Percentiles rank a stretch among this genome's conserved stretches.
Conservation (phyloP, 2,329 filamentous ascomycete genomes). For the Monosporascus sp. region DNA sequence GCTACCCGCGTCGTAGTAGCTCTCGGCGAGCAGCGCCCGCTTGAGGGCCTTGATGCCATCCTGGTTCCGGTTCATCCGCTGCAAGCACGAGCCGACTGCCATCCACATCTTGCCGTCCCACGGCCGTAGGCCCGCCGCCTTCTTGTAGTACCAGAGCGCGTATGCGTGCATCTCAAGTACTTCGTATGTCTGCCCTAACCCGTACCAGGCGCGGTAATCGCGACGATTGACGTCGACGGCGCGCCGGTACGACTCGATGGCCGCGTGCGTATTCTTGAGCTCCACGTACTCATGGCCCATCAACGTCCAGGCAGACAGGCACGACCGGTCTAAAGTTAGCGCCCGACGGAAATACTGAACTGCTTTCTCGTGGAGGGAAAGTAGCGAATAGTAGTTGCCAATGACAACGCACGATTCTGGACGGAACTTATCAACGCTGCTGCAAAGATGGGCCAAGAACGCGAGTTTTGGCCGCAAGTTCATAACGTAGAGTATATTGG, state of each 20-base stretch:
- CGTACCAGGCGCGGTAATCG: slow-evolving; percentile 98
- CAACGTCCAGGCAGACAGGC: slow-evolving; percentile 91
- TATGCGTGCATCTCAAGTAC: slow-evolving; percentile 98
- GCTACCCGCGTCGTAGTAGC: slow-evolving; percentile 68
- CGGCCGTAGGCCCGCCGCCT: slow-evolving; percentile 84
- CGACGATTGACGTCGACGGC: slow-evolving; percentile 94
- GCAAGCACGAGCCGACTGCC: slow-evolving; percentile 85
- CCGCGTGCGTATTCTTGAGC: slow-evolving; percentile 96
- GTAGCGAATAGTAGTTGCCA: slow-evolving; percentile 92
- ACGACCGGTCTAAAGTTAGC: slow-evolving; percentile 81
- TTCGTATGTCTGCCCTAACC: slow-evolving; percentile 93
- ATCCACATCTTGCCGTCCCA: slow-evolving; percentile 99
- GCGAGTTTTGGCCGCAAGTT: slow-evolving; percentile 81
- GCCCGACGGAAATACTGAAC: slow-evolving; percentile 97
- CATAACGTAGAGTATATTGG: slow-evolving; percentile 95
- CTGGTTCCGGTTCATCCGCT: slow-evolving; percentile 79
- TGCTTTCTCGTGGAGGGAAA: slow-evolving; percentile 94
- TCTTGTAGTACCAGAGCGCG: slow-evolving; percentile 95
- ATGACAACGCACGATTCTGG: slow-evolving; percentile 96
- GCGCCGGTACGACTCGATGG: slow-evolving; percentile 92
- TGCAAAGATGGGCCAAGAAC: slow-evolving; percentile 86
- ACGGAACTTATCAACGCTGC: slow-evolving; percentile 88
- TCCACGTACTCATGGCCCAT: slow-evolving; percentile 99
- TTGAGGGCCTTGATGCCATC: slow-evolving; percentile 96
- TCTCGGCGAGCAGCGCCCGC: slow-evolving; percentile 80